phyloP scores from a whole-genome alignment of 345 rosid species.

The Reutealis trisperma region DNA sequence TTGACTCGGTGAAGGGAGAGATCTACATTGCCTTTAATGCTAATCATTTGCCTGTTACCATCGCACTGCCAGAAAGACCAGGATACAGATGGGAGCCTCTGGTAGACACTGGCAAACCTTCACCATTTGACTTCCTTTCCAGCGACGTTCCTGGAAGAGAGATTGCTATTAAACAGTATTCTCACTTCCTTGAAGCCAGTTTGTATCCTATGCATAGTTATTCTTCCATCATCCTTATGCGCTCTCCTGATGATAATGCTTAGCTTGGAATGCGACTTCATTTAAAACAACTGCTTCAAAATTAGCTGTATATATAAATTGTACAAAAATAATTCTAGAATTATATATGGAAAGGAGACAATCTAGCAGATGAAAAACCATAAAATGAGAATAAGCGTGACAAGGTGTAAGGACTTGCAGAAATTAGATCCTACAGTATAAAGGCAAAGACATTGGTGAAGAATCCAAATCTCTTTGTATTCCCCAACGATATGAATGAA shows the following conservation, averaged over 20 bases:
- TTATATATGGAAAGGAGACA: background rate
- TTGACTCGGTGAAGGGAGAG: constrained; percentile 73
- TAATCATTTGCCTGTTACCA: constrained; percentile 60
- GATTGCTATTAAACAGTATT: constrained; percentile 58
- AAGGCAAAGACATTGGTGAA: too few relatives aligned
- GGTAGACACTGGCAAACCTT: constrained; percentile 82
- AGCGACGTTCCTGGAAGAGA: constrained; percentile 58
- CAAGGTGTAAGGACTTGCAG: too few relatives aligned
- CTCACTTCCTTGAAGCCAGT: constrained; percentile 77
- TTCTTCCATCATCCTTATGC: constrained; percentile 73
- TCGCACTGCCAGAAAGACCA: constrained; percentile 73
- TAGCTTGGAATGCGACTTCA: background rate
- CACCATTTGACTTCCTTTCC: constrained; percentile 79
- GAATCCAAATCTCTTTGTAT: too few relatives aligned
- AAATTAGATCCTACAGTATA: too few relatives aligned
- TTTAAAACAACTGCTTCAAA: background rate
- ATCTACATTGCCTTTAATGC: constrained; percentile 83
- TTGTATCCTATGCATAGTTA: constrained; percentile 88
- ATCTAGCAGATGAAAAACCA: background rate
- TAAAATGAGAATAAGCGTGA: too few relatives aligned
- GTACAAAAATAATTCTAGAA: too few relatives aligned
- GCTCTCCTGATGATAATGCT: constrained; percentile 40
- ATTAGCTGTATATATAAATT: background rate
- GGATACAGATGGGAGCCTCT: constrained; percentile 86
- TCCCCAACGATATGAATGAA: too few relatives aligned